phyloP scores from a whole-genome alignment of 768 basidiomycete genomes.

The Grammothele lineata region DNA sequence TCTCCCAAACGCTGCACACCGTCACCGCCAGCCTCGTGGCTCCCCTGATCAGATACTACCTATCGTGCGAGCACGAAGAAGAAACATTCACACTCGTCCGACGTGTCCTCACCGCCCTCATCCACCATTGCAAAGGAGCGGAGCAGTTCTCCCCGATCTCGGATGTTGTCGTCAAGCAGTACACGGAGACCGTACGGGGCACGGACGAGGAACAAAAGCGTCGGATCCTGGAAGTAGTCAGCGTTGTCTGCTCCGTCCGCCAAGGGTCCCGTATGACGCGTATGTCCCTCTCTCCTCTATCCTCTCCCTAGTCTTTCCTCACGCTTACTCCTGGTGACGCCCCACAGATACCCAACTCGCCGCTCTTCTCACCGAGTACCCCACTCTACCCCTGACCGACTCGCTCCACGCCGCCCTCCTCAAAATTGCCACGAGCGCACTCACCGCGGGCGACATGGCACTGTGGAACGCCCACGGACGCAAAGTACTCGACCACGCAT shows the following conservation, averaged over 20 bases:
- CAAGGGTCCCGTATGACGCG: slow-evolving; percentile 66
- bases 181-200: slow-evolving; percentile 22
- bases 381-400: slow-evolving; percentile 24
- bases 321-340: too few species aligned
- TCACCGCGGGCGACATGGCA: slow-evolving; percentile 41
- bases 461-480: slow-evolving; percentile 42
- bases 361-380: slow-evolving; percentile 29
- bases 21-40: slow-evolving; percentile 58
- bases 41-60: slow-evolving; percentile 53
- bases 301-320: too few species aligned
- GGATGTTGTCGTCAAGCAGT: slow-evolving; percentile 45
- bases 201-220: slow-evolving; percentile 36
- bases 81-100: slow-evolving; percentile 55
- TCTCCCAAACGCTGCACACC: slow-evolving; percentile 79
- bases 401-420: slow-evolving; percentile 29
- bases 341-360: slow-evolving; percentile 33
- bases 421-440: slow-evolving; percentile 29
- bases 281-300: slow-evolving; percentile 31
- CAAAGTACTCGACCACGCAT: slow-evolving; percentile 49
- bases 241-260: slow-evolving; percentile 58
- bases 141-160: slow-evolving; percentile 58
- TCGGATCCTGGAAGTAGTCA: slow-evolving; percentile 52
- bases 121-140: slow-evolving; percentile 75
- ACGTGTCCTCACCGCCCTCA: slow-evolving; percentile 71
- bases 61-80: slow-evolving; percentile 37